These are phyloP conservation scores for Teratosphaeria destructans DNA, from an alignment of 2,329 filamentous ascomycete genomes.

Conservation along the genomic window DNA sequence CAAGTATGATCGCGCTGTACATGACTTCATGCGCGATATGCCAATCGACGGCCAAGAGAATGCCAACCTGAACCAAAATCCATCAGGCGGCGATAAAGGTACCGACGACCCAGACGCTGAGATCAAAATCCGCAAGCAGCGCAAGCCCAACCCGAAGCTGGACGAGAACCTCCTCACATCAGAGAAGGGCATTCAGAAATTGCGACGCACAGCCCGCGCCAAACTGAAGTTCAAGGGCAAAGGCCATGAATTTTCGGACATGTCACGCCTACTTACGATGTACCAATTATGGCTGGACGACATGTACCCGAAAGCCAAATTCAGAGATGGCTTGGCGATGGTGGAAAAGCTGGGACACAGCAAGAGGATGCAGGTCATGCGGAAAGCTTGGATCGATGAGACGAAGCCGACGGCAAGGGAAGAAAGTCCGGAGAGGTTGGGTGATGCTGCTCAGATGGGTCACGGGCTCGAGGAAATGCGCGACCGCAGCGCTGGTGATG, in stretches of 20 bases:
- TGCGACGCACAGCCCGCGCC: constrained; percentile 60
- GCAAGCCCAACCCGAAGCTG: constrained; percentile 70
- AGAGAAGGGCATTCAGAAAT: constrained; percentile 68
- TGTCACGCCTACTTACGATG: constrained; percentile 69
- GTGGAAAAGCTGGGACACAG: constrained; percentile 90
- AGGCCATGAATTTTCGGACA: constrained; percentile 89
- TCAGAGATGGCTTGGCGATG: constrained; percentile 77
- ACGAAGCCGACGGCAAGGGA: constrained; percentile 41
- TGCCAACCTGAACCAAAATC: background rate
- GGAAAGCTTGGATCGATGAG: constrained; percentile 77
- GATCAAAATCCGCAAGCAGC: constrained; percentile 68
- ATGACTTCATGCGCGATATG: constrained; percentile 38
- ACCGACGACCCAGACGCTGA: constrained; percentile 68
- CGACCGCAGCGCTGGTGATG: background rate
- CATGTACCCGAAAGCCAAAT: constrained; percentile 87
- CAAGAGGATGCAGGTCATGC: constrained; percentile 61
- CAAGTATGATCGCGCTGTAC: constrained; percentile 58
- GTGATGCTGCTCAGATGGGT: constrained; percentile 7
- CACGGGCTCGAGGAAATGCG: background rate
- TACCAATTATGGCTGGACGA: constrained; percentile 98
- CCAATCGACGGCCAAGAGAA: constrained; percentile 32
- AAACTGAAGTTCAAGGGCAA: constrained; percentile 78
- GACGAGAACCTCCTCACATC: constrained; percentile 84
- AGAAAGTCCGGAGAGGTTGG: constrained; percentile 9
- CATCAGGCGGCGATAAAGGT: constrained; percentile 18